phyloP scores from a whole-genome alignment of 2,329 filamentous ascomycete species.

The Colletotrichum trifolii region DNA sequence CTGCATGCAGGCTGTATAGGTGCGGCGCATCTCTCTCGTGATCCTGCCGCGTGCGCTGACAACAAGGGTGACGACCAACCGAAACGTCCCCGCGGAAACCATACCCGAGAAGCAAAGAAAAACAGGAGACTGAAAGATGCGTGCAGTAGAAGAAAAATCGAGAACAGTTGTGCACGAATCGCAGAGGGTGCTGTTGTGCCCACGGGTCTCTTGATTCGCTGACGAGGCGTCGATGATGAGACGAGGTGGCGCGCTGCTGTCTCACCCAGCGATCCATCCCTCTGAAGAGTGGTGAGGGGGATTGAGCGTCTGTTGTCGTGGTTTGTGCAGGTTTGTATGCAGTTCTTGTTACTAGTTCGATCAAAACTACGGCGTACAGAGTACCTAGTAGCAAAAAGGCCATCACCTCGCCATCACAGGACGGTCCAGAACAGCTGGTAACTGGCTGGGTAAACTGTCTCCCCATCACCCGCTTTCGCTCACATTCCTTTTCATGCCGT shows the following conservation, averaged over 20 bases:
- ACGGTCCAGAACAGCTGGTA: not conserved
- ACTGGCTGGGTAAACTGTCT: not conserved
- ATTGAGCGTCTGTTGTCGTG: not conserved
- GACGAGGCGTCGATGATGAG: conserved; percentile 33
- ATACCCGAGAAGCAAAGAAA: no score
- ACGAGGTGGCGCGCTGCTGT: conserved; percentile 32
- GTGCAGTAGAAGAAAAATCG: no score
- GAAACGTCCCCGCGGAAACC: no score
- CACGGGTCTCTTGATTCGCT: conserved; percentile 9
- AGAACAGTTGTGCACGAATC: no score
- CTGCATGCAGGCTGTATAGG: no score
- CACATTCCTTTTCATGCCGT: no score
- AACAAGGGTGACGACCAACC: not conserved
- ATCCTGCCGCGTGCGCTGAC: conserved; percentile 10
- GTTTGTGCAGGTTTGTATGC: not conserved
- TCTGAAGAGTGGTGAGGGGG: conserved; percentile 2
- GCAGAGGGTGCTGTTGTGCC: conserved; percentile 6
- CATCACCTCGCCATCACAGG: no score
- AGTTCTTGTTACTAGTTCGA: no score
- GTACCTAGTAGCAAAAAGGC: no score
- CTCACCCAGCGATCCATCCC: conserved; percentile 18
- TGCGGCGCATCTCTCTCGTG: not conserved
- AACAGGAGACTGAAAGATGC: no score
- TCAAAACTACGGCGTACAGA: no score
- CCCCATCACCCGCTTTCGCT: not conserved